phyloP scores from a whole-genome alignment of 225 moss, liverwort and hornwort species.

The Marchantia polymorpha region DNA sequence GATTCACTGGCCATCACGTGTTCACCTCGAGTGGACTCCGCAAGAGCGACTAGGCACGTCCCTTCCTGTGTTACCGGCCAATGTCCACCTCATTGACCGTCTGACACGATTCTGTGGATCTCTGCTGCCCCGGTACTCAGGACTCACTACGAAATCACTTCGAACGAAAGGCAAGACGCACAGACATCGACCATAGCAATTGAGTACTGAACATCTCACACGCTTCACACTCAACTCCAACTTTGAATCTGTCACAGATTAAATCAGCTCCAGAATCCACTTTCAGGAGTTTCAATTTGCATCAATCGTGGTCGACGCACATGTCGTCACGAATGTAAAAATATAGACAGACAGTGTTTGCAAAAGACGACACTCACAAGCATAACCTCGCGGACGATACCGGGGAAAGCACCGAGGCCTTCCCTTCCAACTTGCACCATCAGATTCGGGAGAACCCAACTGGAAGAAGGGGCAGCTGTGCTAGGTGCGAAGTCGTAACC shows the following conservation, averaged over 20 bases:
- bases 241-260: no score
- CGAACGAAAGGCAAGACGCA: neutral
- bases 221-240: no score
- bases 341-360: neutral
- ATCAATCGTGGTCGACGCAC: no score
- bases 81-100: neutral
- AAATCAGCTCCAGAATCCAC: no score
- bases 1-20: neutral
- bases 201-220: neutral
- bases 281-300: no score
- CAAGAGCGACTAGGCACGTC: neutral
- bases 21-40: neutral
- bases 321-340: neutral
- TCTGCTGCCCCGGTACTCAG: no score
- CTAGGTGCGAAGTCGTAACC: no score
- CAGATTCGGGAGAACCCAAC: neutral
- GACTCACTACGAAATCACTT: neutral
- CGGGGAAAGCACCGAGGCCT: neutral
- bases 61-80: neutral
- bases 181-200: neutral
- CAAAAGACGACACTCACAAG: neutral
- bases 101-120: no score
- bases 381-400: neutral
- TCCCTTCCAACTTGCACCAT: neutral
- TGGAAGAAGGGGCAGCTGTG: no score